Evolutionary conservation across 1,284 basidiomycete genomes (phyloP), one percentile per base, ranked within the genome.

Genomic region (Neotropicomus parvogracilis): DNA sequence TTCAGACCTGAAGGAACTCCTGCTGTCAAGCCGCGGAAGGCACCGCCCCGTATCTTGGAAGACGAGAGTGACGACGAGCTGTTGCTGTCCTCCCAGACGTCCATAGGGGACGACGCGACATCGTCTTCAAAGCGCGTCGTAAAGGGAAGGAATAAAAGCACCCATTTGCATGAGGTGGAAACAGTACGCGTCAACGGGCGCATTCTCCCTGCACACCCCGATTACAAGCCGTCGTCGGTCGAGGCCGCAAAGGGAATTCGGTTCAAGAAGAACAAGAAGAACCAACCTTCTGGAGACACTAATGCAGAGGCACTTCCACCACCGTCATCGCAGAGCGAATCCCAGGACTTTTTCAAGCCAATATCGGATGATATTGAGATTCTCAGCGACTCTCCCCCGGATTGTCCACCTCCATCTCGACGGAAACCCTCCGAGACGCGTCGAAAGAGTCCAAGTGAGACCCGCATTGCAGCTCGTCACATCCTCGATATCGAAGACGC

Each of bases 231-330:
- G 0, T 57, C 58, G 2, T 39, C 51, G 2, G 3, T 3, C 2
- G 5, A 19, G 6, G 16, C 16, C 4, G 0, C 62, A 32, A 60
- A 60, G 52, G 2, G 1, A 0, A 44, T 74, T 26, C 69, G 62
- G n/a, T 76, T 76, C 57, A 72, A 51, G 13, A 76, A 69, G 56
- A 69, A 36, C 40, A 60, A 49, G 55, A 52, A 1, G 10, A 9
- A 13, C 1, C 28, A n/a, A n/a, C n/a, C 26, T 34, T 4, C 21
- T 13, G 38, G 0, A 0, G 49, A 52, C 11, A 4, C 21, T 9
- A 37, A 40, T 1, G 19, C 39, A 21, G 62, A 65, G 4, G 21
- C 19, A 9, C 48, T 45, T 8, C 53, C 56, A 16, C 58, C 48
- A 2, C 59, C 58, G 6, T 67, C 54, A 9, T 63, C 61, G n/a